A percentile compares a stretch with the other conserved stretches of the same genome.
phyloP scores from a whole-genome alignment of 202 grass and related monocot genomes.

The Bolboschoenoplectus hybrid region DNA sequence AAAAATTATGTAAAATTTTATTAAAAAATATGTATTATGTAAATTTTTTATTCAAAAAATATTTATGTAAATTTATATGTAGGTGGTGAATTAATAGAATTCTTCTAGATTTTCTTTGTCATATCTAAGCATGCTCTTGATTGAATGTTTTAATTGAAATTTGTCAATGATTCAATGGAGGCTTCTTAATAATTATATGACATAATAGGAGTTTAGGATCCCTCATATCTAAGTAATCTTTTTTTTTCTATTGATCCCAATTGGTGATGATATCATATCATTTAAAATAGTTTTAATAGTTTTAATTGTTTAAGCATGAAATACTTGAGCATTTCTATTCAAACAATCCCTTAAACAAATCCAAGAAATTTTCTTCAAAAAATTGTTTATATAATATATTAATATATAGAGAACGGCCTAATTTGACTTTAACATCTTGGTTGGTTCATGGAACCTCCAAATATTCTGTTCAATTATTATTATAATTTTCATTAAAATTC shows the following conservation, averaged over 20 bases:
- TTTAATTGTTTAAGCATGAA: conserved; percentile 9
- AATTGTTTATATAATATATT: neutral
- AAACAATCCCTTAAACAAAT: neutral
- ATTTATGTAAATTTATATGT: neutral
- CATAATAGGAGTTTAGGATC: neutral
- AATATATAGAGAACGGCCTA: neutral
- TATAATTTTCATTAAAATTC: too few species aligned
- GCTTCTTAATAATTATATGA: neutral
- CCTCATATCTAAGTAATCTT: conserved; percentile 13
- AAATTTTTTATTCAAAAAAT: neutral
- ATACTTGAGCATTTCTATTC: neutral
- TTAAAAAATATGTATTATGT: too few species aligned
- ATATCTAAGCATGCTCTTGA: neutral
- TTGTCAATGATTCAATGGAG: neutral
- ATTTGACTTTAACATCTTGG: neutral
- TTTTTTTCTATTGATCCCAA: neutral
- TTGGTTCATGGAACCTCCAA: neutral
- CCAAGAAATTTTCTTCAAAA: neutral
- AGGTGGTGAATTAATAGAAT: neutral
- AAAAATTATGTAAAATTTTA: too few species aligned
- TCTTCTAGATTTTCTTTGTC: neutral
- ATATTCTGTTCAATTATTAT: neutral
- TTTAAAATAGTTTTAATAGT: conserved; percentile 13
- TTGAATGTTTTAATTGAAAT: neutral
- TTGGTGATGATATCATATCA: neutral